Evolutionary conservation across 2,329 filamentous ascomycete genomes (phyloP).

Genomic region (Penicillium sclerotigenum): DNA sequence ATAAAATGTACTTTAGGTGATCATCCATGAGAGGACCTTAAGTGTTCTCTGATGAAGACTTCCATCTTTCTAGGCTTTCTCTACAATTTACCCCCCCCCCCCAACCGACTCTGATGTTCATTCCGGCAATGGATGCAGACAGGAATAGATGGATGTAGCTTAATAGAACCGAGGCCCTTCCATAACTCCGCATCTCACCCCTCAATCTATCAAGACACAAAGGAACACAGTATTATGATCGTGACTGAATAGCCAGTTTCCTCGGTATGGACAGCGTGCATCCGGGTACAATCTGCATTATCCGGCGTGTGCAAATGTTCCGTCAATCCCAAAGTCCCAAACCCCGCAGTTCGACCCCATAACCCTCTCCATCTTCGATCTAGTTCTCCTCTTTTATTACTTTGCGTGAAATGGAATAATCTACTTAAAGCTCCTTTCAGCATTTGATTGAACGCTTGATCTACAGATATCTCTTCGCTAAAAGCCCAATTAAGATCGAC

Average conservation of each 20-base stretch:
- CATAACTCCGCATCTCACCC: neutral
- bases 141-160: neutral
- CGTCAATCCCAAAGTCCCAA: neutral
- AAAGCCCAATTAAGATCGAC: neutral
- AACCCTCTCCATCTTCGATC: neutral
- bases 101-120: neutral
- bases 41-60: neutral
- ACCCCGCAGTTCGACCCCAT: neutral
- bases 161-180: neutral
- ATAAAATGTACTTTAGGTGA: neutral
- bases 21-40: neutral
- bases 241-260: neutral
- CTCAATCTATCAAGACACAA: neutral
- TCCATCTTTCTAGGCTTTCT: neutral
- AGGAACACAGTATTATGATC: neutral
- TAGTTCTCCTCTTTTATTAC: neutral
- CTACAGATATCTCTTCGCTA: neutral
- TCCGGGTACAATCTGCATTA: neutral
- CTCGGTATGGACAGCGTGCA: neutral
- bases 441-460: too few relatives aligned
- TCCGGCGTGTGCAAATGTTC: neutral
- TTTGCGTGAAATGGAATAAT: neutral
- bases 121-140: neutral
- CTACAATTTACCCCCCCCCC: too few relatives aligned
- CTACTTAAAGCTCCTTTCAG: neutral